A percentile compares a stretch with the other conserved stretches of the same genome.
These are phyloP conservation scores for Teunomyces lycoperdinae DNA, from an alignment of 805 yeast genomes.

Conservation along the genomic window DNA sequence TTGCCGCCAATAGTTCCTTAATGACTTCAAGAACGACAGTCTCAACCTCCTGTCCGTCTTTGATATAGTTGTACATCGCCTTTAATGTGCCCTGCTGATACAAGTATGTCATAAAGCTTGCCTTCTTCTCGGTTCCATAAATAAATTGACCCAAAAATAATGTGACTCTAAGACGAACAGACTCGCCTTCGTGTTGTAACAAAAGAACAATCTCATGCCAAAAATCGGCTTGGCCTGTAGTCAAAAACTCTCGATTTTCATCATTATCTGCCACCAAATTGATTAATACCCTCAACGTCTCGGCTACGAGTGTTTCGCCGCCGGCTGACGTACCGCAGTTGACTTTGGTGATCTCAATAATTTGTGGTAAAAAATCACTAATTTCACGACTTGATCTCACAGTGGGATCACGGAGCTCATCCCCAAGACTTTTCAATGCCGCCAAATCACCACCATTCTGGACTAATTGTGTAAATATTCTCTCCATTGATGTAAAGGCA, in stretches of 20 bases:
- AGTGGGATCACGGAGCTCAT: slow-evolving; percentile 7
- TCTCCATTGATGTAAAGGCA: neutral
- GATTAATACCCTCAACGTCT: slow-evolving; percentile 26
- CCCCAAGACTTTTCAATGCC: slow-evolving; percentile 6
- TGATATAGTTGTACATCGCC: neutral
- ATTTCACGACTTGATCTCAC: slow-evolving; percentile 5
- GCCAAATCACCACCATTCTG: neutral
- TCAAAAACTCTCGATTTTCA: slow-evolving; percentile 13
- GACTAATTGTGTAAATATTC: neutral
- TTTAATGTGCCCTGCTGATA: slow-evolving; percentile 1
- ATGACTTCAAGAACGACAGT: slow-evolving; percentile 5
- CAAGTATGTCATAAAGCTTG: slow-evolving; percentile 15
- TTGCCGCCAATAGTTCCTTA: slow-evolving; percentile 5
- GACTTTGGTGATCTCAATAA: slow-evolving; percentile 6
- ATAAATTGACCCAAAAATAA: slow-evolving; percentile 33
- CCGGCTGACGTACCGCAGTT: neutral
- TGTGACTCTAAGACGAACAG: slow-evolving; percentile 11
- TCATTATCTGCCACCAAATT: slow-evolving; percentile 37
- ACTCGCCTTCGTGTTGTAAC: slow-evolving; percentile 4
- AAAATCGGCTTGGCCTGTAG: slow-evolving; percentile 8
- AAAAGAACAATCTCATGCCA: slow-evolving; percentile 15
- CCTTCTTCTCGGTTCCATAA: slow-evolving; percentile 20
- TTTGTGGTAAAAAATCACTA: neutral
- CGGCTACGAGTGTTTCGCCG: slow-evolving; percentile 10
- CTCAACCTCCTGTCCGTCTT: slow-evolving; percentile 5